These are phyloP conservation scores for Mycena vulgaris DNA, from an alignment of 768 basidiomycete genomes.

Conservation along the genomic window DNA sequence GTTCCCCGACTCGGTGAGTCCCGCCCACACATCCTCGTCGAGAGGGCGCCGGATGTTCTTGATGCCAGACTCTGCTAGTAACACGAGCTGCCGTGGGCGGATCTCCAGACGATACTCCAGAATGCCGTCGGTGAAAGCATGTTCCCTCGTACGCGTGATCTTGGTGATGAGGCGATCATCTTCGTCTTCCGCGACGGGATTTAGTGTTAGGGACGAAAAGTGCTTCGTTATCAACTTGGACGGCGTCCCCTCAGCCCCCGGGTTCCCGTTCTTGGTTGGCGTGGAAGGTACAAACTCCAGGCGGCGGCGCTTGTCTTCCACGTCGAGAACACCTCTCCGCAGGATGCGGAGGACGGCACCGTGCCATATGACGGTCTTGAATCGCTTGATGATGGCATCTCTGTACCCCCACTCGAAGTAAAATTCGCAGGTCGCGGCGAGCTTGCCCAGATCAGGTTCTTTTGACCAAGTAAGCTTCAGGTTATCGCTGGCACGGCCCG, in stretches of 20 bases:
- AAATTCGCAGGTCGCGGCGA: conserved; percentile 87
- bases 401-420: conserved; percentile 95
- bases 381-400: conserved; percentile 86
- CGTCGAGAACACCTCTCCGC: conserved; percentile 71
- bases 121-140: conserved; percentile 78
- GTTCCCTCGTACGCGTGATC: conserved; percentile 76
- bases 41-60: conserved; percentile 69
- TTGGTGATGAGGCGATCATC: conserved; percentile 69
- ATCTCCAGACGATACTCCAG: conserved; percentile 89
- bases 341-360: conserved; percentile 80
- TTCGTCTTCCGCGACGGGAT: conserved; percentile 54
- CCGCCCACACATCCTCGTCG: conserved; percentile 65
- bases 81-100: conserved; percentile 76
- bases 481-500: conserved; percentile 57
- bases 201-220: conserved; percentile 64
- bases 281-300: conserved; percentile 49
- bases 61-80: conserved; percentile 76
- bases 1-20: conserved; percentile 66
- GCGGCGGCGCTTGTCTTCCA: conserved; percentile 50
- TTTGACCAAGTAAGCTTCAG: conserved; percentile 60
- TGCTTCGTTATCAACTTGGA: conserved; percentile 70
- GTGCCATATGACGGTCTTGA: conserved; percentile 88
- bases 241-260: conserved; percentile 58
- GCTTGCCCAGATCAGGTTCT: conserved; percentile 78
- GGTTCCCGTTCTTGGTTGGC: conserved; percentile 49